Conservation (phyloP, 257 asterid genomes). For the Voacanga thouarsii region DNA sequence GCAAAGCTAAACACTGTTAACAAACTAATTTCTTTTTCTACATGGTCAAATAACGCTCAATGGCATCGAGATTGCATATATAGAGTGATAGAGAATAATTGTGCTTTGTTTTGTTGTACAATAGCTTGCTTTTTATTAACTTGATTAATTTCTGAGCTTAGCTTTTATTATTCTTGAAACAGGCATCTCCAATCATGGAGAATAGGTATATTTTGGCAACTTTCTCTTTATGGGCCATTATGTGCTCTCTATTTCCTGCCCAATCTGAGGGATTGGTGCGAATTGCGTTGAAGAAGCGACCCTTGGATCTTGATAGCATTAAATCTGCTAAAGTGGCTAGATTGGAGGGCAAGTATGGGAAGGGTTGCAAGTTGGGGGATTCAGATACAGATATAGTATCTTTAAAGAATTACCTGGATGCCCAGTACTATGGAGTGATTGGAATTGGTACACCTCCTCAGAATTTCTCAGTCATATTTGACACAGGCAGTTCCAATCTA, state of each 20-base stretch:
- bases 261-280: slow-evolving; percentile 53
- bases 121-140: not conserved
- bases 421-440: slow-evolving; percentile 93
- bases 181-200: slow-evolving; percentile 59
- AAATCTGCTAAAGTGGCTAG: slow-evolving; percentile 53
- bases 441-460: slow-evolving; percentile 90
- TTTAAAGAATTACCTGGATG: slow-evolving; percentile 84
- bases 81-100: no score
- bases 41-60: no score
- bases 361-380: slow-evolving; percentile 41
- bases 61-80: no score
- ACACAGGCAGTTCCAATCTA: slow-evolving; percentile 93
- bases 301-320: slow-evolving; percentile 43
- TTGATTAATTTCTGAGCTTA: slow-evolving; percentile 2
- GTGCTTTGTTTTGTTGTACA: no score
- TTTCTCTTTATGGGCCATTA: slow-evolving; percentile 46
- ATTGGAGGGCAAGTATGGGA: slow-evolving; percentile 40
- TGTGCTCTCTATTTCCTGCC: slow-evolving; percentile 51
- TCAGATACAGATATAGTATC: slow-evolving; percentile 48
- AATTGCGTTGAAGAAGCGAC: slow-evolving; percentile 62
- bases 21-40: no score
- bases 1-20: no score
- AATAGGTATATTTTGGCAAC: slow-evolving; percentile 31
- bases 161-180: slow-evolving; percentile 17
- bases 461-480: slow-evolving; percentile 79